phyloP scores from a whole-genome alignment of 257 asterid genomes.

The Nemophila menziesii region DNA sequence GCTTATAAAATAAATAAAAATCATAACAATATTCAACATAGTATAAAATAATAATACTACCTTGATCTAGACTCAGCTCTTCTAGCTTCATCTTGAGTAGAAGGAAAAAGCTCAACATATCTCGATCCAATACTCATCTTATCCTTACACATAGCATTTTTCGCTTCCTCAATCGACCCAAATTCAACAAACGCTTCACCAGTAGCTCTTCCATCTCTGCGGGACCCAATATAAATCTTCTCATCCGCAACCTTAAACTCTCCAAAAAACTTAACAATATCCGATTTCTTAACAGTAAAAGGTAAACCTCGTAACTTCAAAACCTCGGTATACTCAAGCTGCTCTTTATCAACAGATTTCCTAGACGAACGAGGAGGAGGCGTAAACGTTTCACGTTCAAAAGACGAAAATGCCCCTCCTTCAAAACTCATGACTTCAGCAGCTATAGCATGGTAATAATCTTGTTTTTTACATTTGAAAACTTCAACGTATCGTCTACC shows the following conservation, averaged over 20 bases:
- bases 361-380: constrained; percentile 48
- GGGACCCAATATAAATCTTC: constrained; percentile 52
- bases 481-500: constrained; percentile 97
- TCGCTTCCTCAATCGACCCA: constrained; percentile 65
- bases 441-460: constrained; percentile 83
- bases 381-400: constrained; percentile 29
- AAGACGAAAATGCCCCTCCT: constrained; percentile 42
- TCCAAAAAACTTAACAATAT: constrained; percentile 57
- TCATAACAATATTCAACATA: too few relatives aligned
- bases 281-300: constrained; percentile 55
- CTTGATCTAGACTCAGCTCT: constrained; percentile 60
- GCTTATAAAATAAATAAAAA: not conserved
- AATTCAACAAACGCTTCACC: constrained; percentile 92
- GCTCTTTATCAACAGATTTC: constrained; percentile 70
- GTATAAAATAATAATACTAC: too few relatives aligned
- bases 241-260: constrained; percentile 51
- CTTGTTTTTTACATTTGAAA: constrained; percentile 86
- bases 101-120: constrained; percentile 86
- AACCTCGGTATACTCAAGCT: constrained; percentile 67
- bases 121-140: constrained; percentile 78
- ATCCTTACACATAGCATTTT: constrained; percentile 78
- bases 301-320: constrained; percentile 90
- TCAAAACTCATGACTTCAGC: constrained; percentile 47
- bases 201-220: constrained; percentile 84
- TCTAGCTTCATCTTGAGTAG: constrained; percentile 64